Evolutionary conservation across 2,329 filamentous ascomycete genomes (phyloP), one percentile per base, ranked within the genome.

Genomic region (Cytospora leucostoma): DNA sequence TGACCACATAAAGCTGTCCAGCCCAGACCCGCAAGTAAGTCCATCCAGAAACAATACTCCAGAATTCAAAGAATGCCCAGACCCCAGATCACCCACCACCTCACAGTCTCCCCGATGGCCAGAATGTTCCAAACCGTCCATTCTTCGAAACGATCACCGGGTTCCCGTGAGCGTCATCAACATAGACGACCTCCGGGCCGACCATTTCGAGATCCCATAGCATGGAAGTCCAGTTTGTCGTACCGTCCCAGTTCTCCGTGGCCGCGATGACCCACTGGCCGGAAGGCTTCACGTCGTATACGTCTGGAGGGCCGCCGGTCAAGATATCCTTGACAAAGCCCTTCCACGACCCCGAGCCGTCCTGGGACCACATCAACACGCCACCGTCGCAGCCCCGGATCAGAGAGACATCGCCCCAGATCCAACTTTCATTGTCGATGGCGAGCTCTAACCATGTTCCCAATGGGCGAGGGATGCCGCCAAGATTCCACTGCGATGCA

Each of bases 311-410:
- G 0, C 70, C 69, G 56, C 67, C 67, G 56, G 68, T 67, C 32
- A 72, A 55, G 33, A 72, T 67, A 49, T 60, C 65, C 38, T 70
- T 66, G 6, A 66, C 68, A 53, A 71, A 73, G 11, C 70, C 69
- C 63, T 69, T 70, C 67, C 68, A 69, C 5, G 67, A 67, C 5
- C 67, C 62, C 32, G 66, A 65, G 32, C 66, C 65, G 52, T 72
- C 70, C 32, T 63, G 56, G 21, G 67, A 62, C 67, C 67, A 69
- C 17, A 69, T 62, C 57, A 71, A 27, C 13, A 66, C 63, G 19
- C 57, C 62, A 35, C 71, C 71, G 56, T 73, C 71, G 62, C 69
- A 71, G 49, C 71, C 71, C 7, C 71, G 65, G 56, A 73, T 72
- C n/a, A 72, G 60, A n/a, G 68, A 70, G 8, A 72, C 66, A 33